Conservation (phyloP, 768 basidiomycete species). For the Tremella yokohamensis region DNA sequence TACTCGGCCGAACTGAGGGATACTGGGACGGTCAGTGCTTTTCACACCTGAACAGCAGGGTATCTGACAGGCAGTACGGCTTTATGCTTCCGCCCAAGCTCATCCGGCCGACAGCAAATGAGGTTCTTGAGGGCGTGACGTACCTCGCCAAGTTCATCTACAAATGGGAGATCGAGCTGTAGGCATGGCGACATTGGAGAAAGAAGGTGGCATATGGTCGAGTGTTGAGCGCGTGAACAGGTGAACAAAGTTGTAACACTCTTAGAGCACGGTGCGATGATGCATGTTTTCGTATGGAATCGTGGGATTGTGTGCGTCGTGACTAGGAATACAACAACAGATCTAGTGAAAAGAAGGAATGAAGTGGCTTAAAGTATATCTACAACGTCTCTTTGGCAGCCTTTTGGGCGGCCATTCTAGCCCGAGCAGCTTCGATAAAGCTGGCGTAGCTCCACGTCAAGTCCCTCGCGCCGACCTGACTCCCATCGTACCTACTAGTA, state of each 20-base stretch:
- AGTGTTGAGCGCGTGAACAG: no score
- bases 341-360: no score
- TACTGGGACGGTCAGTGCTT: conserved; percentile 62
- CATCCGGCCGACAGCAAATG: conserved; percentile 77
- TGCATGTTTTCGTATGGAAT: no score
- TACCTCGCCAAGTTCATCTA: conserved; percentile 68
- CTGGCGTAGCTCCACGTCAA: conserved; percentile 46
- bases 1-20: conserved; percentile 67
- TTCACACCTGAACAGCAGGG: neutral
- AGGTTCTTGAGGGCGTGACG: conserved; percentile 63
- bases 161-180: conserved; percentile 47
- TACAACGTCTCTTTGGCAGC: no score
- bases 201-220: no score
- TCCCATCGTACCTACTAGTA: conserved; percentile 21
- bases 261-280: no score
- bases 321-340: neutral
- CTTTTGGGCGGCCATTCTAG: neutral
- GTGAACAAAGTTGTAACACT: no score
- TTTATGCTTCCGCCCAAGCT: conserved; percentile 67
- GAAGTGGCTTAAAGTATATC: no score
- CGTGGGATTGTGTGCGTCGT: neutral
- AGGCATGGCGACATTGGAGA: neutral
- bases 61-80: conserved; percentile 59
- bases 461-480: conserved; percentile 35
- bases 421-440: conserved; percentile 28